These are phyloP conservation scores for Tuber borchii DNA, from an alignment of 495 filamentous ascomycete genomes.

Conservation along the genomic window DNA sequence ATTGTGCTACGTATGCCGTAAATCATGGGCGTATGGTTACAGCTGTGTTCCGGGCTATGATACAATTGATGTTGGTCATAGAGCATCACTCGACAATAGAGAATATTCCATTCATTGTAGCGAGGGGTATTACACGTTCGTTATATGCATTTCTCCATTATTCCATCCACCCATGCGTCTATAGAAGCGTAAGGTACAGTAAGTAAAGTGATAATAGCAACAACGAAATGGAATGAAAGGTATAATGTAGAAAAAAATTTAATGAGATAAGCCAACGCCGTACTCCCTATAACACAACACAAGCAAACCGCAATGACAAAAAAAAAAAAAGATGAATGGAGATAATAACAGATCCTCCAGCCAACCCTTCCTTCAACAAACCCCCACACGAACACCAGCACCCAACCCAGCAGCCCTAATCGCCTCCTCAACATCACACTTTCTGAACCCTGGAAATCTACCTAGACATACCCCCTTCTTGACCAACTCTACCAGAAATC, in stretches of 20 bases:
- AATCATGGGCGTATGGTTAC: not conserved
- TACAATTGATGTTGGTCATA: not conserved
- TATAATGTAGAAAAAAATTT: not conserved
- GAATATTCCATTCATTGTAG: not conserved
- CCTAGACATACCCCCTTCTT: constrained; percentile 54
- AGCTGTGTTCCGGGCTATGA: not conserved
- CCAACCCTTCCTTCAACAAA: no score
- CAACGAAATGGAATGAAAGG: not conserved
- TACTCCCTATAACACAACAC: not conserved
- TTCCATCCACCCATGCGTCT: not conserved
- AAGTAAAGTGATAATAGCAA: not conserved
- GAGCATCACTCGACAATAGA: not conserved
- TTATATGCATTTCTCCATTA: not conserved
- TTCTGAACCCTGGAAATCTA: constrained; percentile 55
- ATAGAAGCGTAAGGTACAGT: not conserved
- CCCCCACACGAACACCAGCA: not conserved
- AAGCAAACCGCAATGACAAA: not conserved
- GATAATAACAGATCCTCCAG: not conserved
- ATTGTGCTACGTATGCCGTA: not conserved
- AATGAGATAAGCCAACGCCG: not conserved
- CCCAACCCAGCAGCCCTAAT: constrained; percentile 40
- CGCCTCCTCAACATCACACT: constrained; percentile 54
- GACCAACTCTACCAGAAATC: constrained; percentile 45
- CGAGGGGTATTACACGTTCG: not conserved
- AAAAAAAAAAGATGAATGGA: not conserved